Evolutionary conservation across 1,284 basidiomycete genomes (phyloP).

Genomic region (Inonotus hispidus): DNA sequence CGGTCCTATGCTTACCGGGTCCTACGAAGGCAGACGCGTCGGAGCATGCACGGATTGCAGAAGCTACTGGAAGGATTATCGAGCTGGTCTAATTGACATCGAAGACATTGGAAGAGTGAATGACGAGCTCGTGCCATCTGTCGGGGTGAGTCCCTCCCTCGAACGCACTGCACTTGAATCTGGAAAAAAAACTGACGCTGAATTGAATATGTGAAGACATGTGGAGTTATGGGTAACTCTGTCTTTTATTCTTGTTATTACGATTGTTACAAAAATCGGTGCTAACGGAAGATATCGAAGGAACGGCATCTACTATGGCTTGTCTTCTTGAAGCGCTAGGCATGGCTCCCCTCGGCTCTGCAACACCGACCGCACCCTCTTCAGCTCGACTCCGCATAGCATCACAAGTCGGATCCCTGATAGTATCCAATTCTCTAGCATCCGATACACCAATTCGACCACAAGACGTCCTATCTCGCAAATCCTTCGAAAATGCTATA

Average conservation of each 20-base stretch:
- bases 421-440: slow-evolving; percentile 21
- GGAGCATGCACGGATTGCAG: slow-evolving; percentile 33
- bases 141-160: slow-evolving; percentile 27
- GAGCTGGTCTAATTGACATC: slow-evolving; percentile 29
- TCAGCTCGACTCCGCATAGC: slow-evolving; percentile 30
- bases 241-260: background rate
- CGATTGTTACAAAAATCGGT: too few species aligned
- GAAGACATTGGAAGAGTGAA: slow-evolving; percentile 30
- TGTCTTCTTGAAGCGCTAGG: slow-evolving; percentile 31
- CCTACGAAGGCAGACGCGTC: slow-evolving; percentile 27
- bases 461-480: slow-evolving; percentile 32
- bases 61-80: slow-evolving; percentile 30
- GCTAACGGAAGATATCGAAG: slow-evolving; percentile 1
- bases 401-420: slow-evolving; percentile 24
- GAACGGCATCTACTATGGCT: slow-evolving; percentile 33
- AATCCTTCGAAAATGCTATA: slow-evolving; percentile 39
- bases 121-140: slow-evolving; percentile 30
- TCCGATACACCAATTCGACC: slow-evolving; percentile 25
- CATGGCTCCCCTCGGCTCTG: slow-evolving; percentile 29
- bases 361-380: slow-evolving; percentile 28
- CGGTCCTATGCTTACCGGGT: slow-evolving; percentile 32
- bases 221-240: slow-evolving; percentile 30
- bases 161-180: background rate
- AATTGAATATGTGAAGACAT: slow-evolving; percentile 23
- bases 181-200: background rate